Conservation (phyloP, 805 yeast genomes). For the Saccharomyces paradoxus region DNA sequence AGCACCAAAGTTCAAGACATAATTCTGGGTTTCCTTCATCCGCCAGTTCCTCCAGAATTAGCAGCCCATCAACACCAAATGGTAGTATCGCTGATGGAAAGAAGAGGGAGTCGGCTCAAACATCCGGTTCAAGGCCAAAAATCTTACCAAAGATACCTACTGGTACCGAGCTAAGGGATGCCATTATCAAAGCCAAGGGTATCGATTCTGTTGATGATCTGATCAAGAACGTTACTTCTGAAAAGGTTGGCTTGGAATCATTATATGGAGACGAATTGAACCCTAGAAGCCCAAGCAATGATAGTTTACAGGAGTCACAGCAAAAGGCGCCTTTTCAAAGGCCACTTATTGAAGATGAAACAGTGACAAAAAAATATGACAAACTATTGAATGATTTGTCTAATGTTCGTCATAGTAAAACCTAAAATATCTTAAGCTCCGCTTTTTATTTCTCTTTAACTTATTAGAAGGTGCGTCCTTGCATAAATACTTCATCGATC, state of each 20-base stretch:
- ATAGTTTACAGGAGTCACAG: not conserved
- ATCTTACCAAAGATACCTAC: conserved; percentile 35
- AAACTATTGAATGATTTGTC: conserved; percentile 60
- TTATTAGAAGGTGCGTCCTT: not conserved
- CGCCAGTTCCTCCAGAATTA: conserved; percentile 4
- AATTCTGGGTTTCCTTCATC: conserved; percentile 13
- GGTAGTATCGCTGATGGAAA: not conserved
- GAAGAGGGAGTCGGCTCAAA: not conserved
- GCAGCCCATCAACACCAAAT: not conserved
- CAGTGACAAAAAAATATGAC: conserved; percentile 67
- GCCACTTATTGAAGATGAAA: conserved; percentile 16
- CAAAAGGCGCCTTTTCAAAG: not conserved
- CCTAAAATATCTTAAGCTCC: not conserved
- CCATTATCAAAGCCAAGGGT: conserved; percentile 67
- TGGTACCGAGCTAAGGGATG: conserved; percentile 41
- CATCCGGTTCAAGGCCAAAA: conserved; percentile 4
- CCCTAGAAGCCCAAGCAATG: not conserved
- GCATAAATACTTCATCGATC: not conserved
- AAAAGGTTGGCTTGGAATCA: conserved; percentile 43
- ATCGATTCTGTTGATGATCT: conserved; percentile 60
- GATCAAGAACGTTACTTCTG: conserved; percentile 54
- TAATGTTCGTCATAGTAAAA: conserved; percentile 48
- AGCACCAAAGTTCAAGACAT: conserved; percentile 40
- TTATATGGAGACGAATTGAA: conserved; percentile 32
- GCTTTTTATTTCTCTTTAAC: not conserved